Evolutionary conservation across 495 filamentous ascomycete species (phyloP), one percentile per base, ranked within the genome.

Genomic region (Geopyxis carbonaria): DNA sequence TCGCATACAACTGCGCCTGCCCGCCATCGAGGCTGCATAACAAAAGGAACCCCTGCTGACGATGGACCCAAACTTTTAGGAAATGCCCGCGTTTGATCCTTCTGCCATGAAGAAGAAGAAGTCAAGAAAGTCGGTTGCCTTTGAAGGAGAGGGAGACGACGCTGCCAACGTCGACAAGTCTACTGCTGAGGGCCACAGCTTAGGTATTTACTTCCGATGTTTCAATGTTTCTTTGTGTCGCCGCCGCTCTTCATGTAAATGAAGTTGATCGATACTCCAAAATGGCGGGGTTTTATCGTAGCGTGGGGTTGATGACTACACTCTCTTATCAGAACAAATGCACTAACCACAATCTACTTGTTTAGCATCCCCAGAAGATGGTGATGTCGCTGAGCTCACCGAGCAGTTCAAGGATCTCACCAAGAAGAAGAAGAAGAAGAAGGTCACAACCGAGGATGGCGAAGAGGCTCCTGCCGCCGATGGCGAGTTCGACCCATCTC

Each of bases 341-440:
- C n/a, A n/a, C n/a, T n/a, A n/a, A n/a, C n/a, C n/a, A n/a, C n/a
- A n/a, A n/a, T n/a, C n/a, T n/a, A n/a, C n/a, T n/a, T n/a, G n/a
- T n/a, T n/a, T n/a, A n/a, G n/a, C n/a, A n/a, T n/a, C n/a, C n/a
- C n/a, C 45, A 3, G 52, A 46, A 25, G 52, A 48, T 8, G 28
- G 39, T 18, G 37, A 46, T 11, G 11, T 42, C 16, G 24, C 18
- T 11, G 51, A 48, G 23, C 36, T 35, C 22, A 39, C 36, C 15
- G 76, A 80, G 34, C 68, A 78, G 56, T 80, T 84, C 68, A 77
- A 77, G 59, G 76, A 73, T 34, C 75, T 93, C 45, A 80, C 82
- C 53, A 94, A 94, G 68, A 82, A 81, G 66, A 93, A 93, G 59
- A 93, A 84, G 61, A 87, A 92, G 69, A 92, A 93, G 75, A 87